phyloP scores from a whole-genome alignment of 257 asterid genomes.

The Cinchona pubescens region DNA sequence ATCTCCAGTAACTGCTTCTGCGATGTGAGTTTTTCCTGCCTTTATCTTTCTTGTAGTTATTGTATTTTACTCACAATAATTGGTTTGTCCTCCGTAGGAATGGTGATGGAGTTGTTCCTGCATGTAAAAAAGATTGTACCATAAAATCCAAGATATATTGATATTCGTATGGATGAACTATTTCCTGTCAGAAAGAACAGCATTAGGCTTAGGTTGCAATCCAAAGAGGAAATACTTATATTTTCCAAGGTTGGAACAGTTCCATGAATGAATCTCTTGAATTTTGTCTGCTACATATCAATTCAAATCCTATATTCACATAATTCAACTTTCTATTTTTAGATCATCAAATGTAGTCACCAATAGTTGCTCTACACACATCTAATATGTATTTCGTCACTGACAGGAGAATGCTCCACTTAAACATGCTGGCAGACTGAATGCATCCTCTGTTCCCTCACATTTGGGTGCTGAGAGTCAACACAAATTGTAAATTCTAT shows the following conservation, averaged over 20 bases:
- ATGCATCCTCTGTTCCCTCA: conserved; percentile 31
- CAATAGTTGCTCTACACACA: background rate
- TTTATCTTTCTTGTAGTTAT: conserved; percentile 1
- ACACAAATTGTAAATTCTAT: conserved; percentile 42
- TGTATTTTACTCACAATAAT: conserved; percentile 1
- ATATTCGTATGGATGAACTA: conserved; percentile 59
- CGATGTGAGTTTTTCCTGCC: conserved; percentile 38
- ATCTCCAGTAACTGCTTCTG: conserved; percentile 23
- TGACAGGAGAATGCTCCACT: conserved; percentile 49
- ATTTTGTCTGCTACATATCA: background rate
- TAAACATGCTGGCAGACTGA: conserved; percentile 29
- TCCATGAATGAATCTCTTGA: background rate
- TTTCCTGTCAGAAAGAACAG: conserved; percentile 65
- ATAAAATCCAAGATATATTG: conserved; percentile 48
- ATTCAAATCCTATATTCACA: background rate
- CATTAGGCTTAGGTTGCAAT: conserved; percentile 44
- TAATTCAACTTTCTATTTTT: background rate
- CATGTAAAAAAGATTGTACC: conserved; percentile 45
- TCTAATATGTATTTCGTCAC: conserved; percentile 14
- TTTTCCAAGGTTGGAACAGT: conserved; percentile 47
- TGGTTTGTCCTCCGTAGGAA: conserved; percentile 37
- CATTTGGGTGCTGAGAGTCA: conserved; percentile 36
- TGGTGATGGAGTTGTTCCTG: conserved; percentile 44
- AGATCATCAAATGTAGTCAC: background rate
- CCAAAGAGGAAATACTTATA: conserved; percentile 51